phyloP scores from a whole-genome alignment of 208 protist species.

The Crithidia fasciculata region DNA sequence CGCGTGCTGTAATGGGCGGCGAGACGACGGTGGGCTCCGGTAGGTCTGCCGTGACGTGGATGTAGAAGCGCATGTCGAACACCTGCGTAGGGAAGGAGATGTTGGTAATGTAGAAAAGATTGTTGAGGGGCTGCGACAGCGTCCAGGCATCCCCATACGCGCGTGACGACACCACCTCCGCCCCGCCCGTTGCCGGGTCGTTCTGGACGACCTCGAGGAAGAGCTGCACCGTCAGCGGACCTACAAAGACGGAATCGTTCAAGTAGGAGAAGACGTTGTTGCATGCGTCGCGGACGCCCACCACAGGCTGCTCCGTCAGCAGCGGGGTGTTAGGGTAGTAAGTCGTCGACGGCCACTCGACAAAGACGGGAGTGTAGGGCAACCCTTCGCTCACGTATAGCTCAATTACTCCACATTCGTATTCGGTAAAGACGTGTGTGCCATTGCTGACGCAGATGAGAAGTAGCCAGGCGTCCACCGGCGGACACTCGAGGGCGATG shows the following conservation, averaged over 20 bases:
- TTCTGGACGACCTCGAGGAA: neutral
- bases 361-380: conserved; percentile 25
- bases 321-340: conserved; percentile 26
- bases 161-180: no score
- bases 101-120: conserved; percentile 40
- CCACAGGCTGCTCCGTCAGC: conserved; percentile 36
- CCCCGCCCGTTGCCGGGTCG: neutral
- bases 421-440: neutral
- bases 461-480: neutral
- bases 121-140: conserved; percentile 19
- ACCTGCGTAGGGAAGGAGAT: conserved; percentile 26
- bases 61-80: conserved; percentile 18
- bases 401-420: neutral
- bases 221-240: conserved; percentile 26
- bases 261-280: conserved; percentile 34
- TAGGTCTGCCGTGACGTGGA: conserved; percentile 19
- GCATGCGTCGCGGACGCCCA: conserved; percentile 40
- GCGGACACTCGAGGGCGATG: conserved; percentile 2
- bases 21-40: conserved; percentile 18
- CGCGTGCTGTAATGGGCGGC: conserved; percentile 12
- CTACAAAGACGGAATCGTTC: neutral
- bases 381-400: conserved; percentile 23
- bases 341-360: conserved; percentile 23
- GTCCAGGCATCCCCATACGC: conserved; percentile 20
- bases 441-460: neutral